Evolutionary conservation across 768 basidiomycete genomes (phyloP).

Genomic region (Coprinopsis strossmayeri): DNA sequence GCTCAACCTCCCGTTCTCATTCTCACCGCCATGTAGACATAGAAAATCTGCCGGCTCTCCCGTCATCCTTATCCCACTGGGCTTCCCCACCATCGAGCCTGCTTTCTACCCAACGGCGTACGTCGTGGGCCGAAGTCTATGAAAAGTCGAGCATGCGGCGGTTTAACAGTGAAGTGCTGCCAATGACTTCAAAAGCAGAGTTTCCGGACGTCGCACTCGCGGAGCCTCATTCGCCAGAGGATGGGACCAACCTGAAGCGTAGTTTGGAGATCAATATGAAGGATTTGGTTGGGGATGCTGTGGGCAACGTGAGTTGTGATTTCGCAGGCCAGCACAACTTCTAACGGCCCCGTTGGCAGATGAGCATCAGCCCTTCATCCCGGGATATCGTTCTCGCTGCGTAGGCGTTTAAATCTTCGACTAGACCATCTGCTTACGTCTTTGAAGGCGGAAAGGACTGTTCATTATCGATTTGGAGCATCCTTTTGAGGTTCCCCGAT

Average conservation of each 20-base stretch:
- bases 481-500: slow-evolving; percentile 82
- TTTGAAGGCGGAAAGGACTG: slow-evolving; percentile 69
- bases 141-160: neutral
- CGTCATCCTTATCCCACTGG: neutral
- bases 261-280: slow-evolving; percentile 77
- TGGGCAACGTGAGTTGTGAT: slow-evolving; percentile 61
- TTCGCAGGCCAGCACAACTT: neutral
- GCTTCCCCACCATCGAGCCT: neutral
- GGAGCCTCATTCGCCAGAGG: slow-evolving; percentile 36
- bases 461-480: slow-evolving; percentile 93
- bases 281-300: slow-evolving; percentile 70
- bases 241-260: slow-evolving; percentile 51
- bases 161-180: neutral
- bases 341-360: slow-evolving; percentile 35
- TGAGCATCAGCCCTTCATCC: slow-evolving; percentile 86
- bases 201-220: slow-evolving; percentile 1
- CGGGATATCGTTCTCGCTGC: slow-evolving; percentile 89
- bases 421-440: slow-evolving; percentile 1
- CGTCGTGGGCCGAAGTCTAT: neutral
- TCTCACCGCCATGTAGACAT: neutral
- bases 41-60: neutral
- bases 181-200: neutral
- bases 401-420: slow-evolving; percentile 33
- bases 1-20: neutral
- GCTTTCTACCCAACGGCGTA: neutral